Evolutionary conservation across 2,329 filamentous ascomycete species (phyloP).

Genomic region (Coniochaeta sp.): DNA sequence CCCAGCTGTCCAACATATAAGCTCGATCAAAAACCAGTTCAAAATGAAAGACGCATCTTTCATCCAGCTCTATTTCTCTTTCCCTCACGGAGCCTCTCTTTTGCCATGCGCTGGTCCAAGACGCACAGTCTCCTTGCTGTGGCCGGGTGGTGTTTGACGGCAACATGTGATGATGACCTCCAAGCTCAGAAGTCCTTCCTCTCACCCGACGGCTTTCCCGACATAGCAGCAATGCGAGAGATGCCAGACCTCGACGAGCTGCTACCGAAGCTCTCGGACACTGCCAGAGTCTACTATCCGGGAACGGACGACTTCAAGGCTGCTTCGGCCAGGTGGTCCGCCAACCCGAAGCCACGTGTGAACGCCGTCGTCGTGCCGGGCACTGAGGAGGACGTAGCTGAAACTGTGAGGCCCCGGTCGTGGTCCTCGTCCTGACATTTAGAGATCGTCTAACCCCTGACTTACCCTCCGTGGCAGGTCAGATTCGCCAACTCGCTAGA

Average conservation of each 20-base stretch:
- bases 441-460: too few relatives aligned
- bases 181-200: too few relatives aligned
- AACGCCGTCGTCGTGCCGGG: constrained; percentile 39
- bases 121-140: constrained; percentile 14
- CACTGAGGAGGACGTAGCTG: constrained; percentile 39
- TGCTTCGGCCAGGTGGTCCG: constrained; percentile 38
- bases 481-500: constrained; percentile 37
- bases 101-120: neutral
- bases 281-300: constrained; percentile 33
- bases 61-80: too few relatives aligned
- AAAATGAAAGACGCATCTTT: too few relatives aligned
- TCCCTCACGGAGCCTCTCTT: too few relatives aligned
- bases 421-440: too few relatives aligned
- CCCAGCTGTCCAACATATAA: too few relatives aligned
- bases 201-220: too few relatives aligned
- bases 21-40: too few relatives aligned
- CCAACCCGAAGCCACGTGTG: constrained; percentile 30
- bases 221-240: too few relatives aligned
- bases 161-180: too few relatives aligned
- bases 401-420: constrained; percentile 30
- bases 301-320: constrained; percentile 29
- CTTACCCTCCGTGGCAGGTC: constrained; percentile 22
- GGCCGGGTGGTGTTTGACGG: constrained; percentile 17
- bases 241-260: neutral
- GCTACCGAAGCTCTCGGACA: constrained; percentile 23